Conservation (phyloP, 768 basidiomycete species). For the Mycena indigotica region DNA sequence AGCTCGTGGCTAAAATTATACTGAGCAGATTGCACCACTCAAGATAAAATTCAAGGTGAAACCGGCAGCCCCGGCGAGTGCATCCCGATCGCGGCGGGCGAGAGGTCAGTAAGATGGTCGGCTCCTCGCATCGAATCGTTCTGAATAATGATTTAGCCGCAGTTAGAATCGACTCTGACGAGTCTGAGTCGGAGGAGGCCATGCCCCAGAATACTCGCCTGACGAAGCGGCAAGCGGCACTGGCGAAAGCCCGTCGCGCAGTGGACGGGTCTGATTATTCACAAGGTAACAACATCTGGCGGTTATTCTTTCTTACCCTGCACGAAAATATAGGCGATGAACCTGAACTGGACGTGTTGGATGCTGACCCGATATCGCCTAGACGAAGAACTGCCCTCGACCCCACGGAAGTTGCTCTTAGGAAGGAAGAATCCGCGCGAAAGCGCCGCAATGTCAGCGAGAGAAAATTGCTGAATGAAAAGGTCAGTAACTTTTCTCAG, state of each 20-base stretch:
- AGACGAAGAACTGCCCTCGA: constrained; percentile 6
- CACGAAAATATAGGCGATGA: not conserved
- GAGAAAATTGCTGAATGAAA: constrained; percentile 85
- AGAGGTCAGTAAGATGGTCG: constrained; percentile 14
- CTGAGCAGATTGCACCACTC: too few species aligned
- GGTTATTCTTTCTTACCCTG: not conserved
- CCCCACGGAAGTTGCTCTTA: constrained; percentile 60
- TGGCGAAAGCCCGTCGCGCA: constrained; percentile 20
- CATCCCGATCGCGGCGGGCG: constrained; percentile 8
- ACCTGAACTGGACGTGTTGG: not conserved
- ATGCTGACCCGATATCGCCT: not conserved
- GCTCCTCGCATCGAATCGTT: too few species aligned
- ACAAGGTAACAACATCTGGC: constrained; percentile 4
- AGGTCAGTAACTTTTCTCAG: constrained; percentile 48
- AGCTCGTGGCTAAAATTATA: not conserved
- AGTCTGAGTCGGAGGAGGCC: constrained; percentile 12
- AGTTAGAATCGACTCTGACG: constrained; percentile 15
- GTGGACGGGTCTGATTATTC: constrained; percentile 15
- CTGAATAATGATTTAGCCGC: constrained; percentile 2
- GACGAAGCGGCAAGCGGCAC: constrained; percentile 21
- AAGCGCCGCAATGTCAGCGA: constrained; percentile 81
- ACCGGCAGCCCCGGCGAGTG: not conserved
- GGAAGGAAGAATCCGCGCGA: constrained; percentile 78
- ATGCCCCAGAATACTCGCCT: constrained; percentile 22
- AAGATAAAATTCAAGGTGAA: not conserved